phyloP scores from a whole-genome alignment of 345 rosid species.

The Pseudoturritis turrita region DNA sequence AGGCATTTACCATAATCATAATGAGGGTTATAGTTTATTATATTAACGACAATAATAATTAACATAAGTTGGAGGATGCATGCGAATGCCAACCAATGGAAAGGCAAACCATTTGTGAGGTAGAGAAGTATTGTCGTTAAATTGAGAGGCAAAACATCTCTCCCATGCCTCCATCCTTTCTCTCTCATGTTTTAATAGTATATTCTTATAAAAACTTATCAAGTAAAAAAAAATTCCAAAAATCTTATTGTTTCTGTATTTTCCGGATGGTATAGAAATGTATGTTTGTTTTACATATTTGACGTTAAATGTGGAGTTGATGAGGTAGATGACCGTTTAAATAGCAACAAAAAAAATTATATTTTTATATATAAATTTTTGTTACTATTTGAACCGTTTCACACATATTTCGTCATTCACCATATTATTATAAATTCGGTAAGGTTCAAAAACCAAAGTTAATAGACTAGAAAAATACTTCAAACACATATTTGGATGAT shows the following conservation, averaged over 20 bases:
- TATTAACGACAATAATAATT: conserved; percentile 23
- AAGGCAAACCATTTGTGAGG: conserved; percentile 40
- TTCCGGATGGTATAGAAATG: no score
- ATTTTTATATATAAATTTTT: no score
- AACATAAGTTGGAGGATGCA: conserved; percentile 20
- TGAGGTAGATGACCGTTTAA: no score
- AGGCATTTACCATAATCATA: conserved; percentile 11
- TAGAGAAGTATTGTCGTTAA: conserved; percentile 51
- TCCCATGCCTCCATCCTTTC: conserved; percentile 32
- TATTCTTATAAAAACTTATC: background rate
- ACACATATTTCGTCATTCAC: no score
- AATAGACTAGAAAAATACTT: no score
- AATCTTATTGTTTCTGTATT: background rate
- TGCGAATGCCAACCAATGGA: conserved; percentile 44
- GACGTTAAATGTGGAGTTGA: no score
- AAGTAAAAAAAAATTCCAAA: background rate
- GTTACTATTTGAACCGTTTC: no score
- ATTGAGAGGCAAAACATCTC: conserved; percentile 41
- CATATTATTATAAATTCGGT: no score
- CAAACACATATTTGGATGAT: no score
- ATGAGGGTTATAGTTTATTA: conserved; percentile 4
- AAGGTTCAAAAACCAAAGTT: no score
- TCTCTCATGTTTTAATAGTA: background rate
- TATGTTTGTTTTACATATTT: no score
- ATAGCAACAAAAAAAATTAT: no score